Percentiles rank a stretch among this genome's conserved stretches.
Conservation (phyloP, 257 asterid genomes). For the Primulina eburnea region DNA sequence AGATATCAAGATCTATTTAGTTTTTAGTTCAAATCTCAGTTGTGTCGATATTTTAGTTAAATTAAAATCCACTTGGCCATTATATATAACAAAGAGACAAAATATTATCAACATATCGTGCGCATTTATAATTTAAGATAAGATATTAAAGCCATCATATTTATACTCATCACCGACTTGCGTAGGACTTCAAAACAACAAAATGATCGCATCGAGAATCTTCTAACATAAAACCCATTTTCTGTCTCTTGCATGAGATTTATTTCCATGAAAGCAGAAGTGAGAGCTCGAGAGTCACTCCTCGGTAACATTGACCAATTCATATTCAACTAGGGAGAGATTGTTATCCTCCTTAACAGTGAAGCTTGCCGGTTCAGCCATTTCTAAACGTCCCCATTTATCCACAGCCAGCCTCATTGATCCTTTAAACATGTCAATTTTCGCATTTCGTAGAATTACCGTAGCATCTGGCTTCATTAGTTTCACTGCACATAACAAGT, state of each 20-base stretch:
- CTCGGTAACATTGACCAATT: slow-evolving; percentile 44
- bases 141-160: background rate
- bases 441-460: slow-evolving; percentile 47
- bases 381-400: slow-evolving; percentile 61
- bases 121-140: too few relatives aligned
- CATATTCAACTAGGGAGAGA: slow-evolving; percentile 65
- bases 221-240: slow-evolving; percentile 34
- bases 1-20: too few relatives aligned
- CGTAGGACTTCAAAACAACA: slow-evolving; percentile 30
- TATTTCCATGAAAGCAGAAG: slow-evolving; percentile 18
- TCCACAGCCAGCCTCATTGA: slow-evolving; percentile 89
- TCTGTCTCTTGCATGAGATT: slow-evolving; percentile 24
- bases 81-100: too few relatives aligned
- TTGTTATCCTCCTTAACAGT: slow-evolving; percentile 72
- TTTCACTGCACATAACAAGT: slow-evolving; percentile 36
- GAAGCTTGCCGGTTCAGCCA: slow-evolving; percentile 45
- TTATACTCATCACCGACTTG: background rate
- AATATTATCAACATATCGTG: too few relatives aligned
- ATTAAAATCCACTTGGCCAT: too few relatives aligned
- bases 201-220: slow-evolving; percentile 28
- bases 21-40: too few relatives aligned
- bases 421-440: slow-evolving; percentile 67
- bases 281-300: slow-evolving; percentile 28
- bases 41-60: too few relatives aligned
- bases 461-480: slow-evolving; percentile 42